Percentiles rank a stretch among this genome's conserved stretches.
phyloP scores from a whole-genome alignment of 768 basidiomycete species.

The Austroboletus eburneus region DNA sequence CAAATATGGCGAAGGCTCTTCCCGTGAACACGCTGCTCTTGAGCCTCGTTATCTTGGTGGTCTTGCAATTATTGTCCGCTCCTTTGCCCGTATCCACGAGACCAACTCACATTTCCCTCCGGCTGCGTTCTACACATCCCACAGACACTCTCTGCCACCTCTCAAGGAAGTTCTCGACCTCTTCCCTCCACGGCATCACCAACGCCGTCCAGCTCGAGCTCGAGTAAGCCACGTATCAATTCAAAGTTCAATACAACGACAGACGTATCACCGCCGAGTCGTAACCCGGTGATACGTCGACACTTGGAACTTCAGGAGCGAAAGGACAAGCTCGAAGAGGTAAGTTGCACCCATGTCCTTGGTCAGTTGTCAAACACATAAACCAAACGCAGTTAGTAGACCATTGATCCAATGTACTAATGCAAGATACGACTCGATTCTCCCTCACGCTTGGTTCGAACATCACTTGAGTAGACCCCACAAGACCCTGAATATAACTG shows the following conservation, averaged over 20 bases:
- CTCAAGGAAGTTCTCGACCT: constrained; percentile 98
- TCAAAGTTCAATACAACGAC: constrained; percentile 99
- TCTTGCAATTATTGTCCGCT: constrained; percentile 91
- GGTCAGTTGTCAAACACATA: too few species aligned
- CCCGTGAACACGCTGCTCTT: constrained; percentile 97
- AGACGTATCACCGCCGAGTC: constrained; percentile 91
- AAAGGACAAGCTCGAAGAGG: constrained; percentile 97
- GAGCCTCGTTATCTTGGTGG: too few species aligned
- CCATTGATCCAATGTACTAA: too few species aligned
- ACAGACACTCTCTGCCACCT: constrained; percentile 81
- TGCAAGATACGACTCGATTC: too few species aligned
- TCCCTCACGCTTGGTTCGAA: too few species aligned
- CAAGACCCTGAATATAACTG: too few species aligned
- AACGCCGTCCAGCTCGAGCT: constrained; percentile 97
- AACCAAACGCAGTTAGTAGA: too few species aligned
- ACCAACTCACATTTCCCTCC: too few species aligned
- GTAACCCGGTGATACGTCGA: constrained; percentile 81
- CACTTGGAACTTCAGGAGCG: constrained; percentile 95
- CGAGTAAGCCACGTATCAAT: constrained; percentile 96
- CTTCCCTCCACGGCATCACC: constrained; percentile 90
- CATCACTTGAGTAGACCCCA: too few species aligned
- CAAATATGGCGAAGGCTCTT: constrained; percentile 98
- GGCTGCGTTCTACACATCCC: too few species aligned
- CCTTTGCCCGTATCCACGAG: constrained; percentile 97
- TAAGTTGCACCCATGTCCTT: too few species aligned